phyloP scores from a whole-genome alignment of 352 stramenopile species.

The Phytopythium cucurbitacearum region DNA sequence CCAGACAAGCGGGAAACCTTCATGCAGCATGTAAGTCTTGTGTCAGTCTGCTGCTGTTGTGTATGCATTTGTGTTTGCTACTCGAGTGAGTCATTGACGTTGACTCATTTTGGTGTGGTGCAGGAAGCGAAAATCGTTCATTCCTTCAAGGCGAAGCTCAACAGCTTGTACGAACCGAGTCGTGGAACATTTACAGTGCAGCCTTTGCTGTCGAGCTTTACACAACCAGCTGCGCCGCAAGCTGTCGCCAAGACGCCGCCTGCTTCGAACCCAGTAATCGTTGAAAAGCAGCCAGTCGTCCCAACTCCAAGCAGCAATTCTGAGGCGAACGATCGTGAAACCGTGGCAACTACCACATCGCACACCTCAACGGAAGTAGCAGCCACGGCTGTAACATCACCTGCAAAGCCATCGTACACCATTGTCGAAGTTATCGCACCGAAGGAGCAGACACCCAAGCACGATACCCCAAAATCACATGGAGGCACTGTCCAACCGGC shows the following conservation, averaged over 20 bases:
- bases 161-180: conserved; percentile 58
- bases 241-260: conserved; percentile 1
- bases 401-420: too few relatives aligned
- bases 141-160: conserved; percentile 50
- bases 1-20: conserved; percentile 97
- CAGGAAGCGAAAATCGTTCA: conserved; percentile 60
- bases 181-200: conserved; percentile 60
- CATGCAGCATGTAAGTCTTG: conserved; percentile 47
- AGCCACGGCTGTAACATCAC: too few relatives aligned
- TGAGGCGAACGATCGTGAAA: too few relatives aligned
- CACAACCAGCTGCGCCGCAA: conserved; percentile 16
- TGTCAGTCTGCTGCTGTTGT: too few relatives aligned
- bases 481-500: too few relatives aligned
- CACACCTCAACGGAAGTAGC: too few relatives aligned
- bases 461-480: too few relatives aligned
- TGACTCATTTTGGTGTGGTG: background rate
- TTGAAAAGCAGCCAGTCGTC: conserved; percentile 23
- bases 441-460: too few relatives aligned
- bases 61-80: background rate
- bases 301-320: too few relatives aligned
- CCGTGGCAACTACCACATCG: too few relatives aligned
- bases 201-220: conserved; percentile 41
- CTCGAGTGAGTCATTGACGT: background rate
- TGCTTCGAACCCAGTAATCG: conserved; percentile 23
- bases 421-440: too few relatives aligned